These are phyloP conservation scores for Venturiaceae sp. DNA, from an alignment of 2,329 filamentous ascomycete species.

Conservation along the genomic window DNA sequence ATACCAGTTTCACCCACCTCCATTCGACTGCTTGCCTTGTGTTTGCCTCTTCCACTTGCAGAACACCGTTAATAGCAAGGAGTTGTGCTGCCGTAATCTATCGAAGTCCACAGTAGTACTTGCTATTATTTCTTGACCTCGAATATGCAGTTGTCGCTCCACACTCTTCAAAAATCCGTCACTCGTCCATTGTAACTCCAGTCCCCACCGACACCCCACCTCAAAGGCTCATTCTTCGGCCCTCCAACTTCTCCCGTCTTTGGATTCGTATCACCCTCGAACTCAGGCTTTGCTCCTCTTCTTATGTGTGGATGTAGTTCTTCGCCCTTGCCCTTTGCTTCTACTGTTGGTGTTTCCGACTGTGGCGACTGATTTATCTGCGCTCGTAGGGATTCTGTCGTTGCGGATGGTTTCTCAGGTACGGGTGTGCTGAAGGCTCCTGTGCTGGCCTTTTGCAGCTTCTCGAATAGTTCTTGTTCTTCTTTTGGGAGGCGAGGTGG, in stretches of 20 bases:
- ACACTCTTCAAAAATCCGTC: constrained; percentile 69
- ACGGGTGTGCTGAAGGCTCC: constrained; percentile 64
- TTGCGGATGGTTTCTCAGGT: constrained; percentile 25
- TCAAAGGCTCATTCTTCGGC: constrained; percentile 90
- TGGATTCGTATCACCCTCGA: constrained; percentile 84
- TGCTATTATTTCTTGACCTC: too few species aligned
- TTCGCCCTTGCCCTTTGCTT: constrained; percentile 49
- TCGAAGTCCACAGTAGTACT: too few species aligned
- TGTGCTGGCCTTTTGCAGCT: constrained; percentile 68
- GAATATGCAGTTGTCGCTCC: too few species aligned
- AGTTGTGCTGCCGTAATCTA: not conserved
- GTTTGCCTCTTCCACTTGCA: not conserved
- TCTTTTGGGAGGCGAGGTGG: constrained; percentile 81
- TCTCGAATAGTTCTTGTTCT: constrained; percentile 85
- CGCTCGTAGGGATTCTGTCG: constrained; percentile 18
- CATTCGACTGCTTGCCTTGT: not conserved
- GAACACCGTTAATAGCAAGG: too few species aligned
- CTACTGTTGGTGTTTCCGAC: constrained; percentile 31
- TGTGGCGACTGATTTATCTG: constrained; percentile 42
- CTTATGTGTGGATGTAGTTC: constrained; percentile 62
- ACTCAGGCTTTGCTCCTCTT: constrained; percentile 77
- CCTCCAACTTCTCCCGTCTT: constrained; percentile 92
- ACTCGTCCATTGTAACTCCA: constrained; percentile 96
- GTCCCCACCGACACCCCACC: constrained; percentile 74
- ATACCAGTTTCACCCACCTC: too few species aligned